Evolutionary conservation across 768 basidiomycete species (phyloP).

Genomic region (Lactarius sp.): DNA sequence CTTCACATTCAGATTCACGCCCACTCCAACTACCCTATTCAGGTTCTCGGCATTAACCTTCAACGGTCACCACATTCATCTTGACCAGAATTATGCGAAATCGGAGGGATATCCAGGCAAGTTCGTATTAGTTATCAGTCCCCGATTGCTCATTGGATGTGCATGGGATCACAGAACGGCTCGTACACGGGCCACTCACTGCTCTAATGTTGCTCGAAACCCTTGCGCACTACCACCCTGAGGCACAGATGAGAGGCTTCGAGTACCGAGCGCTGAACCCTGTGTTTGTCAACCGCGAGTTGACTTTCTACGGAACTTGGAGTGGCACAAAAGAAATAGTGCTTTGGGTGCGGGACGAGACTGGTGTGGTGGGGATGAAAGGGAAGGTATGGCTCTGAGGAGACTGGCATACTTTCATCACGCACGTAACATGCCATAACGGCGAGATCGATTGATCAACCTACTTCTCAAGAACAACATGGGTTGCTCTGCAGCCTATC

Average conservation of each 20-base stretch:
- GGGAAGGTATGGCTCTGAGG: conserved; percentile 37
- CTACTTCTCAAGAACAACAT: not conserved
- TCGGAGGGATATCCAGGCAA: conserved; percentile 70
- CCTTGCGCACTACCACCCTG: conserved; percentile 46
- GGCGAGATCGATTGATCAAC: not conserved
- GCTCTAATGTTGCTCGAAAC: conserved; percentile 74
- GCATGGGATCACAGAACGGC: conserved; percentile 46
- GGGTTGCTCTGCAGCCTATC: not conserved
- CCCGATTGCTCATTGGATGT: not conserved
- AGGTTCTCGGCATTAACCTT: conserved; percentile 84
- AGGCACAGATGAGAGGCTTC: conserved; percentile 45
- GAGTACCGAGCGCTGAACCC: conserved; percentile 70
- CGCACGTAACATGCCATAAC: not conserved
- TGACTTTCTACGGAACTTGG: conserved; percentile 47
- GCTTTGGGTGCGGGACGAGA: conserved; percentile 56
- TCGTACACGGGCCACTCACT: conserved; percentile 83
- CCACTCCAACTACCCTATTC: conserved; percentile 69
- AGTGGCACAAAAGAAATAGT: conserved; percentile 36
- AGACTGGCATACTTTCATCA: not conserved
- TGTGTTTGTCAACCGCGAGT: conserved; percentile 46
- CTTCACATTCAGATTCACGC: conserved; percentile 62
- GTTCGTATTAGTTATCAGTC: conserved; percentile 17
- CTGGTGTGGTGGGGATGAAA: conserved; percentile 65
- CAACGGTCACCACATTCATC: conserved; percentile 81
- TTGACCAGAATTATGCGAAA: conserved; percentile 67